Conservation (phyloP, 257 asterid genomes). For the Apocynum venetum region DNA sequence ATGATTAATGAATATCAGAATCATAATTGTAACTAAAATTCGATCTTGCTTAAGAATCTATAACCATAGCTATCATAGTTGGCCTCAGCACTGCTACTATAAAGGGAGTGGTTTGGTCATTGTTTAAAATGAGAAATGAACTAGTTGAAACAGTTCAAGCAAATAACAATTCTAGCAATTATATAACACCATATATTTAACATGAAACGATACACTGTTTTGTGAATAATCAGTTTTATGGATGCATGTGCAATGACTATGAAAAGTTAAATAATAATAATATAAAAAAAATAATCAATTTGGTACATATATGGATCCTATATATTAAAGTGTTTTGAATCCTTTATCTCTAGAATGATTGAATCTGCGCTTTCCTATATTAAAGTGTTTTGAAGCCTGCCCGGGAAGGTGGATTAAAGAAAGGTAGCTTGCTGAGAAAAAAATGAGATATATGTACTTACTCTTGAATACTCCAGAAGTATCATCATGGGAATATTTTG, state of each 20-base stretch:
- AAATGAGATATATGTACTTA: conserved; percentile 41
- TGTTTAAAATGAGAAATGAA: background rate
- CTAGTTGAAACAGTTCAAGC: background rate
- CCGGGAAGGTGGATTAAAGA: too few relatives aligned
- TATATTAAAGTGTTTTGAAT: too few relatives aligned
- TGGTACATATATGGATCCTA: background rate
- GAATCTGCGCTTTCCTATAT: too few relatives aligned
- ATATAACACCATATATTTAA: background rate
- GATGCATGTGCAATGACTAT: background rate
- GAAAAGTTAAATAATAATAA: background rate
- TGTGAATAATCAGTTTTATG: background rate
- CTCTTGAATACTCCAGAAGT: conserved; percentile 75
- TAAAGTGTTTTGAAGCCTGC: too few relatives aligned
- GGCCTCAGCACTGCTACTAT: background rate
- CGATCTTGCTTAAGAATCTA: background rate
- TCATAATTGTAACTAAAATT: background rate
- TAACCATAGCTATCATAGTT: background rate
- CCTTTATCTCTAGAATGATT: too few relatives aligned
- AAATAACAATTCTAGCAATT: background rate
- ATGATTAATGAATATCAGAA: background rate
- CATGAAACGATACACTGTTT: background rate
- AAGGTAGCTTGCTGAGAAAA: conserved; percentile 5
- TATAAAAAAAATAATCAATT: background rate
- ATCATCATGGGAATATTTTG: conserved; percentile 99
- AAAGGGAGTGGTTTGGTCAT: background rate